Conservation (phyloP, 768 basidiomycete genomes). For the Saitozyma podzolica region DNA sequence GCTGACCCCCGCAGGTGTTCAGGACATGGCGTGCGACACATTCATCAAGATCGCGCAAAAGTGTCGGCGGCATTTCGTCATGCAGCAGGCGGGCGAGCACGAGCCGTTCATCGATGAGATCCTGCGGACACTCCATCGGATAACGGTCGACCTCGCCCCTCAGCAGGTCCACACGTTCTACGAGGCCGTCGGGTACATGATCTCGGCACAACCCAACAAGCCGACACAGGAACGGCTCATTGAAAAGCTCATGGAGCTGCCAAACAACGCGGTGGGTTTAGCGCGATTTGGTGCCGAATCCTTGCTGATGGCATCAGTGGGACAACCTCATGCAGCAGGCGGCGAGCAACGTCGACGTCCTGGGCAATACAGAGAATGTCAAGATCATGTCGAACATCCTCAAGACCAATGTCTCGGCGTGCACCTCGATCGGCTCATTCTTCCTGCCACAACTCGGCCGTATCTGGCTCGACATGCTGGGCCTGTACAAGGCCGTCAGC, state of each 20-base stretch:
- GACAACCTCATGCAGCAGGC: slow-evolving; percentile 96
- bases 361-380: slow-evolving; percentile 87
- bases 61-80: slow-evolving; percentile 94
- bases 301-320: slow-evolving; percentile 64
- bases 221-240: slow-evolving; percentile 94
- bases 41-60: slow-evolving; percentile 99
- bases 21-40: slow-evolving; percentile 99
- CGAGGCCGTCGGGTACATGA: slow-evolving; percentile 99
- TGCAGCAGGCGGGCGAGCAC: slow-evolving; percentile 94
- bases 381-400: slow-evolving; percentile 94
- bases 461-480: slow-evolving; percentile 96
- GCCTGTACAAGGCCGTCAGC: slow-evolving; percentile 94
- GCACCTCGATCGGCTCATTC: slow-evolving; percentile 93
- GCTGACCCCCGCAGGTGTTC: slow-evolving; percentile 67
- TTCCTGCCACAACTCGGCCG: slow-evolving; percentile 96
- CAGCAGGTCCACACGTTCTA: slow-evolving; percentile 99
- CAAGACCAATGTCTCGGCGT: slow-evolving; percentile 98
- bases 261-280: slow-evolving; percentile 82
- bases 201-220: slow-evolving; percentile 97
- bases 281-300: background rate
- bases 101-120: slow-evolving; percentile 99
- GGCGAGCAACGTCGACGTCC: slow-evolving; percentile 83
- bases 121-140: slow-evolving; percentile 81
- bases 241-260: slow-evolving; percentile 91
- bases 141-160: slow-evolving; percentile 89